Evolutionary conservation across 2,329 filamentous ascomycete genomes (phyloP), one percentile per base, ranked within the genome.

Genomic region (Epichloe festucae): DNA sequence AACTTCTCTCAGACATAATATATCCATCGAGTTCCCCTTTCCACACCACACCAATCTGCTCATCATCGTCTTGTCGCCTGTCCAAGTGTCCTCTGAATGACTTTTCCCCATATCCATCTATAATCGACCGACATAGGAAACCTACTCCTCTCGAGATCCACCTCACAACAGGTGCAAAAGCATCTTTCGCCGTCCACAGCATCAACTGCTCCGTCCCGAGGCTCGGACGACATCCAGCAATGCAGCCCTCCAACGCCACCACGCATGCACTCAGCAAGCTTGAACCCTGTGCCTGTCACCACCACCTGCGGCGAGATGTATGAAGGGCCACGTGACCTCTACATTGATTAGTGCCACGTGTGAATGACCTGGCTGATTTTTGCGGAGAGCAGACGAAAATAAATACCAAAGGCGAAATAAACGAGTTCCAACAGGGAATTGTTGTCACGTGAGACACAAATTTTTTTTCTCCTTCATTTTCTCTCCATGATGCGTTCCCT

Each of bases 191-290:
- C 12, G 12, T 12, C 36, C 15, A 38, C n/a, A 3, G n/a, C 19
- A 50, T 23, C 14, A 39, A 19, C 15, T 1, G 38, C 5, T 50
- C 19, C 19, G n/a, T 31, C 6, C 41, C 19, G 10, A 50, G 42
- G 31, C 14, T 17, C 31, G 21, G 48, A 14, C 5, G n/a, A 46
- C 46, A 31, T 42, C 23, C 51, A 52, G 47, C 23, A 46, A 46
- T 48, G 46, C 46, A 52, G 42, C 42, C 51, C 51, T 44, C 36
- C 41, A 38, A 46, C 51, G 42, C 51, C 51, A 38, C 42, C 10
- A 36, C 49, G 35, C 42, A 46, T 11, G 27, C 27, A 21, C 21
- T 49, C 35, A 42, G 35, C n/a, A 14, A 35, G 19, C 38, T 19
- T 46, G 6, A 35, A 14, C 10, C 46, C n/a, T 14, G 40, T 35